Base-by-base conservation (phyloP, 345 rosid genomes). In the Boechera stricta region DNA sequence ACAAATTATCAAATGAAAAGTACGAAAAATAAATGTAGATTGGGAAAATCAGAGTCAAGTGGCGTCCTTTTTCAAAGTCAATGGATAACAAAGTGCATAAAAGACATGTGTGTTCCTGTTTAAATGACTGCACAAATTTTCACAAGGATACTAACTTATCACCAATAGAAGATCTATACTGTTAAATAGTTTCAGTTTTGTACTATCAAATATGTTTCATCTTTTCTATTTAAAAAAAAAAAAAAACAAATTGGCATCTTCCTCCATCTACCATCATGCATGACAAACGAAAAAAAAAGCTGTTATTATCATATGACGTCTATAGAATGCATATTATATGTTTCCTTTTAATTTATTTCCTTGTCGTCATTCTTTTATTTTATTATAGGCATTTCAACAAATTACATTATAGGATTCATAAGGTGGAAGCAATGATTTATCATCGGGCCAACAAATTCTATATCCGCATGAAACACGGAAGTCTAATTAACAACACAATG, bases 1-100 rank as follows among this genome's bases (percentile, higher is more conserved):
- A 21, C 7, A 56, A 56, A 35, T 33, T 13, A 36, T 58, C 16
- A n/a, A n/a, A 12, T 6, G 31, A 49, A n/a, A 60, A 48, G 29
- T 28, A 48, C 39, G 45, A 44, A 51, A 39, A 38, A 5, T 21
- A 51, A 44, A 18, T 54, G 42, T 62, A n/a, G 67, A 64, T 38
- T 47, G 67, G 66, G 36, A 13, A 48, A n/a, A 68, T 69, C 70
- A 39, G 60, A 64, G 78, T 78, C 78, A 73, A 78, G 65, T 78
- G 69, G 69, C 38, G 31, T 71, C 21, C 5, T 51, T 78, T 61
- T 35, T 78, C 74, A 67, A 73, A 78, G 82, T 78, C 82, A 78
- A 73, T 52, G 82, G 72, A 51, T 74, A 60, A 60, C 60, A 42
- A 53, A 67, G 33, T 48, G 13, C 63, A 78, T 49, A 58, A 18